Evolutionary conservation across 73 alveolate species (phyloP).

Genomic region (Uronychia setigera): DNA sequence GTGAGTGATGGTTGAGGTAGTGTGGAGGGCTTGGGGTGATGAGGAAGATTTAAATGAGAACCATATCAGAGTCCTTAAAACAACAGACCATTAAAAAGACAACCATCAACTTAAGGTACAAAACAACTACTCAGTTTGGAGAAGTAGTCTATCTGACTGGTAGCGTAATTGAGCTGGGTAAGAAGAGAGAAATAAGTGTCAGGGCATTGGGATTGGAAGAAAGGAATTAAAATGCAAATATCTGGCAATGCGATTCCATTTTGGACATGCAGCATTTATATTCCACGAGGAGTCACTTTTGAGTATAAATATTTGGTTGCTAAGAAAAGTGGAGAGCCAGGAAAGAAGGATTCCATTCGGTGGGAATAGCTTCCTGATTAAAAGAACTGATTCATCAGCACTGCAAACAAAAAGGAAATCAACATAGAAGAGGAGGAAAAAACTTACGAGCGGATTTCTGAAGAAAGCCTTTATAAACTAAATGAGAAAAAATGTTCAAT

Average conservation of each 20-base stretch:
- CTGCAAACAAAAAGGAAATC: neutral
- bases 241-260: neutral
- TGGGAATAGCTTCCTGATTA: neutral
- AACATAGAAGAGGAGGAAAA: neutral
- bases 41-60: neutral
- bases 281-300: conserved; percentile 26
- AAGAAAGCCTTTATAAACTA: neutral
- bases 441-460: neutral
- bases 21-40: neutral
- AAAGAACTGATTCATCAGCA: neutral
- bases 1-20: conserved; percentile 4
- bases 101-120: neutral
- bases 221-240: conserved; percentile 5
- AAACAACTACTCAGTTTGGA: conserved; percentile 3
- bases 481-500: neutral
- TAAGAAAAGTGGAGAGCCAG: neutral
- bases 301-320: conserved; percentile 24
- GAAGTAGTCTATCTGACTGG: conserved; percentile 14
- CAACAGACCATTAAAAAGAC: neutral
- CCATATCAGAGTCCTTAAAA: neutral
- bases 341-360: neutral
- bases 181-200: neutral
- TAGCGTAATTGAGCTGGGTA: neutral
- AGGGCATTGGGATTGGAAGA: conserved; percentile 26
- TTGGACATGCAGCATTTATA: conserved; percentile 3